Evolutionary conservation across 192 early-diverging fungal genomes (phyloP), one percentile per base, ranked within the genome.

Genomic region (Martensiomyces pterosporus): DNA sequence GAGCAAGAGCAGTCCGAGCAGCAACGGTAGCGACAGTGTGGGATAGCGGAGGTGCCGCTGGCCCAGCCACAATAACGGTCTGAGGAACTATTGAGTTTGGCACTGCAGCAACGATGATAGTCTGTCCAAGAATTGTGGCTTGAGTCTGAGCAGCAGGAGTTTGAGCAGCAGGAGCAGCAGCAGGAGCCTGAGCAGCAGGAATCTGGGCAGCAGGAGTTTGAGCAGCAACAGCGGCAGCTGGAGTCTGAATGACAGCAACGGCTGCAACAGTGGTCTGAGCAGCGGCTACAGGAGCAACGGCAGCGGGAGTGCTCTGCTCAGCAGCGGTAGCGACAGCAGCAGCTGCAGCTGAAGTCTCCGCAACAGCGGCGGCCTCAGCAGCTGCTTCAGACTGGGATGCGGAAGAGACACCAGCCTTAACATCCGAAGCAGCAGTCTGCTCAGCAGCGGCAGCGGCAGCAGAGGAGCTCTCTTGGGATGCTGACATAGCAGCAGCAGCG

Each of bases 1-100:
- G 32, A 49, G 49, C 14, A 36, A 7, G 19, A 32, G 24, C 48
- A 14, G 39, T 55, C 47, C 58, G 60, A 4, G 60, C 67, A 16
- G 67, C 60, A 18, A 59, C 67, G 18, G 62, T 62, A 62, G 51
- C 5, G 44, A 43, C 0, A 37, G 47, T 24, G 24, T 18, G 13
- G 24, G 36, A 1, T 22, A 18, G 16, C 46, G n/a, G n/a, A n/a
- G n/a, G n/a, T n/a, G n/a, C n/a, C n/a, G n/a, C n/a, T n/a, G n/a
- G n/a, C n/a, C n/a, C n/a, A n/a, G n/a, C n/a, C n/a, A n/a, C n/a
- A n/a, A n/a, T n/a, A n/a, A n/a, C n/a, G n/a, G n/a, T n/a, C n/a
- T n/a, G n/a, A n/a, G n/a, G n/a, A n/a, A n/a, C n/a, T n/a, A n/a
- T n/a, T n/a, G n/a, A n/a, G n/a, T n/a, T n/a, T n/a, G n/a, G n/a